Base-by-base conservation (phyloP, 2,329 filamentous ascomycete genomes). In the Polytolypa hystricis region DNA sequence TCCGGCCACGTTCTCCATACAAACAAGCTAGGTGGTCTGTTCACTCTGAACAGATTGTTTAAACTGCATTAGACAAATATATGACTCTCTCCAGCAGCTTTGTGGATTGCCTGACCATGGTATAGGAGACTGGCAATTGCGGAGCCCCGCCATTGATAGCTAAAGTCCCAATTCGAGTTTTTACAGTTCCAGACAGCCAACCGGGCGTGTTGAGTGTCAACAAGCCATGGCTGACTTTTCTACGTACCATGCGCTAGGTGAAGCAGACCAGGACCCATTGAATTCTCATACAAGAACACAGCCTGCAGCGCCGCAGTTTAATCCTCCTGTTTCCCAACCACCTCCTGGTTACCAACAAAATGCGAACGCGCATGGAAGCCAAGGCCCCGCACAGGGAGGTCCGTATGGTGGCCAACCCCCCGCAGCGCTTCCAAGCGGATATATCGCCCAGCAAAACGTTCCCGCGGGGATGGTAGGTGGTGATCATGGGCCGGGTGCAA, bases 271-370 rank as follows among this genome's bases (percentile, higher is more conserved):
- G 46, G 62, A 68, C 63, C 73, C 52, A 66, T 73, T 60, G 60
- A 75, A 58, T 62, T 70, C 51, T 60, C 67, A 60, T 56, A 62
- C 55, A 65, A 63, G 40, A 59, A 56, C 49, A 6, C 70, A 73
- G 44, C 70, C 67, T 33, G 64, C 64, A 39, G 64, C 67, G 40
- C 65, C 67, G 45, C 73, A 75, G 49, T 78, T 78, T 55, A 52
- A 54, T 32, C 48, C 58, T 39, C 46, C 56, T 34, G 51, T 59
- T 39, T 57, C 57, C 35, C 56, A 61, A 42, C 51, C 52, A n/a
- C 56, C 55, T 17, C 35, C 44, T 11, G 52, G 51, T 20, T 57
- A 56, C 30, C 46, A 37, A 20, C 48, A 44, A 25, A 43, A 47
- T 38, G 42, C 33, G 11, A 40, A 40, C 30, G 27, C 37, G 38